Evolutionary conservation across 305 asterid genomes (phyloP), one percentile per base, ranked within the genome.

Genomic region (Fraxinus xanthoxyloides): DNA sequence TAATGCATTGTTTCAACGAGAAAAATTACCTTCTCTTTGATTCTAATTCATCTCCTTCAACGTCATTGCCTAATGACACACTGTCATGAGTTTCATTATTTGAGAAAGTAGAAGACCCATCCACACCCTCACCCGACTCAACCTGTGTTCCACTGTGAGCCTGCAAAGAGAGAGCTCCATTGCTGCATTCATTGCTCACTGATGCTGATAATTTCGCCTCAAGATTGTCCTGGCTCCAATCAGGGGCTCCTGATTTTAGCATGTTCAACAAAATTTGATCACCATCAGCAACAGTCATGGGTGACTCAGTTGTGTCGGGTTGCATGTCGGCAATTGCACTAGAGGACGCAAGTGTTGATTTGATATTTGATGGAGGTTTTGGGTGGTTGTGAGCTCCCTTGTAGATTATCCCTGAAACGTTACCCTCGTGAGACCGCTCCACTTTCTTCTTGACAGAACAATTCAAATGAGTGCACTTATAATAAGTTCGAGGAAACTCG

Each of bases 21-120:
- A 80, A 79, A 59, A 23, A 23, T 10, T 63, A 94, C 99, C 99
- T 94, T 90, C 95, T 88, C 88, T 95, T 95, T 21, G 98, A 92
- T 82, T 95, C 97, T 0, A 90, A 86, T 86, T 93, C 99, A 79
- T 94, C 97, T 81, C 92, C 98, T 90, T 90, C 99, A 51, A 90
- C 97, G 6, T 90, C 97, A 82, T 85, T 83, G 54, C 93, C 95
- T 82, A 93, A 79, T 1, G 98, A 92, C 15, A 86, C 90, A 81
- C 98, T 95, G 81, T 91, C 93, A 77, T 86, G 95, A 7, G 97
- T 91, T 82, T 92, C 98, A 34, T 92, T 93, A 79, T 94, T 94
- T 70, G 97, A 93, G 85, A 91, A 85, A 80, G 90, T 90, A 54
- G 91, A 89, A 75, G 97, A 91, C 10, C 84, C 89, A 72, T 89